Base-by-base conservation (phyloP, 352 stramenopile genomes). In the Phytophthora cajani region DNA sequence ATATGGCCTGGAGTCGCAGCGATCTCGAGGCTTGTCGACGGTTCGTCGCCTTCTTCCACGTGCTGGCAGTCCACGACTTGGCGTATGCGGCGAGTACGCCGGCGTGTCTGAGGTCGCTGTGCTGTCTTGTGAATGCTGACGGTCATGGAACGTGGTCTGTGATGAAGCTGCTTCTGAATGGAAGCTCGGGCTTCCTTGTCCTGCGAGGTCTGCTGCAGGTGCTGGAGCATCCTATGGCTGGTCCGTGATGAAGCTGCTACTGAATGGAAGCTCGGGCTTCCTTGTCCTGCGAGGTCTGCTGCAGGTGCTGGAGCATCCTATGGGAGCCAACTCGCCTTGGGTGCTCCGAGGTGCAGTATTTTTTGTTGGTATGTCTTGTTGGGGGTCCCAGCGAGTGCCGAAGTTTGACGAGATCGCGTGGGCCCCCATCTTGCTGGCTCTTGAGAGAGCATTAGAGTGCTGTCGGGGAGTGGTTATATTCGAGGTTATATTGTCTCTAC, bases 361-460 rank as follows among this genome's bases (percentile, higher is more conserved):
- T 71, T 97, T 95, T 64, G 71, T 97, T 5, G 89, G 88, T 2
- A 97, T 97, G 89, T 96, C 88, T 16, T 94, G 85, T 38, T 97
- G 89, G 89, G 89, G 89, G 3, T 95, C 87, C 14, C 88, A 97
- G 54, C 86, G 89, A 19, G 78, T 95, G 0, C 67, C 77, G 5
- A 86, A 80, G 58, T 82, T 97, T 57, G 87, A 94, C 19, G 75
- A 92, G 46, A 80, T 93, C 58, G 84, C 86, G 58, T 95, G 87
- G 86, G 77, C 77, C 3, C 83, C 88, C 11, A 85, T 95, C 32
- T 67, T 97, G 5, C 54, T 92, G 23, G 81, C 85, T 11, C 74
- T 96, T 38, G 85, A 93, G 51, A 60, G 73, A 51, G 76, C 83
- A 30, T 64, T 96, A 49, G 53, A 87, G 50, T 92, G 84, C 54